Conservation (phyloP, 441 rosid species). For the Aquilaria agallochum region DNA sequence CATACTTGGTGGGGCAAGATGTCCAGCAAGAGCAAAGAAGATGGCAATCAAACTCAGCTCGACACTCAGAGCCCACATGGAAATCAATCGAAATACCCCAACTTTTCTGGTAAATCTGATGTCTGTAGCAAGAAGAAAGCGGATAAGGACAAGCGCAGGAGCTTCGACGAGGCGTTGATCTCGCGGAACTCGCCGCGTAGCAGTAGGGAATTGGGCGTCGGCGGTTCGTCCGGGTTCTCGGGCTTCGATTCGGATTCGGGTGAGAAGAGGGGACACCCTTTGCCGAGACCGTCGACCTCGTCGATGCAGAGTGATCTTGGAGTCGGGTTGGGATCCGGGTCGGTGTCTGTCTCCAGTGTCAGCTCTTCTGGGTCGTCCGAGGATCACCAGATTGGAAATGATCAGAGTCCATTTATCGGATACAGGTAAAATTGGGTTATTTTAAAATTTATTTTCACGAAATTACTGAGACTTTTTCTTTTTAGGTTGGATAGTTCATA, state of each 20-base stretch:
- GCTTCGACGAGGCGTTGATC: constrained; percentile 26
- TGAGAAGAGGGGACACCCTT: constrained; percentile 58
- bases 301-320: constrained; percentile 43
- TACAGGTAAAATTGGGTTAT: constrained; percentile 34
- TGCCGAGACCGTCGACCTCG: constrained; percentile 59
- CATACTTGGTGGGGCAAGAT: constrained; percentile 80
- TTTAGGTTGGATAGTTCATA: too few relatives aligned
- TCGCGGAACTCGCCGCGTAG: constrained; percentile 45
- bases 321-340: constrained; percentile 49
- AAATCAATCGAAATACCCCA: constrained; percentile 16
- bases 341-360: constrained; percentile 63
- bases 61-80: constrained; percentile 11
- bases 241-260: constrained; percentile 64
- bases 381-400: constrained; percentile 44
- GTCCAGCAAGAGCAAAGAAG: constrained; percentile 53
- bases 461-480: too few relatives aligned
- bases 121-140: constrained; percentile 20
- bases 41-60: constrained; percentile 14
- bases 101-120: constrained; percentile 15
- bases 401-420: constrained; percentile 36
- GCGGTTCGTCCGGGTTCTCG: constrained; percentile 49
- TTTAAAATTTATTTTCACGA: too few relatives aligned
- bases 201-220: constrained; percentile 40
- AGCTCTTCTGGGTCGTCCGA: constrained; percentile 88
- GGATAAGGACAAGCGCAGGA: constrained; percentile 22